Base-by-base conservation (phyloP, 2,329 filamentous ascomycete species). In the Arthrinium puccinioides region DNA sequence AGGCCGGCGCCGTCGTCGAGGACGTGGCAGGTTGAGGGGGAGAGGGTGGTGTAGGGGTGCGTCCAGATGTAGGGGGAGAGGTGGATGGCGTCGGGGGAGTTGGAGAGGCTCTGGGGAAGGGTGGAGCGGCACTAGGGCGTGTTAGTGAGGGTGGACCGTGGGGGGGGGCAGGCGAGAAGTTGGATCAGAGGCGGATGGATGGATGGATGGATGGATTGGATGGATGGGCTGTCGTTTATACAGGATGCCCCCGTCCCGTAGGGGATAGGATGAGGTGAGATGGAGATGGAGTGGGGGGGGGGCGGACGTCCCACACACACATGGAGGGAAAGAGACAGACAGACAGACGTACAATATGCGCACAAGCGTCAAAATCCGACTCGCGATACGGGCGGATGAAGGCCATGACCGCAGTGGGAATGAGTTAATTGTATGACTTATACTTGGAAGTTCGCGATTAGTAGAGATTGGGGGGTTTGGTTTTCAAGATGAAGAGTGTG, bases 51-150 rank as follows among this genome's bases (percentile, higher is more conserved):
- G 59, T 66, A 72, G 25, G 62, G 68, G 48, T 71, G 67, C 8
- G 66, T 69, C 69, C 69, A 73, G 48, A 72, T 46, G 54, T 72
- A 72, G 1, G 68, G 67, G 11, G 66, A 59, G 21, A 69, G 56
- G 14, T 54, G 55, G 32, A 45, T 43, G 5, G 58, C 60, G 9
- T 47, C 49, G 24, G 58, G 50, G 20, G 62, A 64, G 14, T 47
- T 30, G 19, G 46, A 25, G n/a, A 71, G 60, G 5, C 60, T 62
- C 0, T 63, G 62, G 4, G 67, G 66, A 14, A 72, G 62, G 21
- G 69, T 72, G 20, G 55, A 62, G 37, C 66, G 64, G 51, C 69
- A 72, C 69, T 71, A 21, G 44, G 6, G 2, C 21, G n/a, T 25
- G 18, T 13, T 13, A 23, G 40, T 42, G 19, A 44, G 9, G 33